Base-by-base conservation (phyloP, 805 yeast genomes). In the Saturnispora ahearnii region DNA sequence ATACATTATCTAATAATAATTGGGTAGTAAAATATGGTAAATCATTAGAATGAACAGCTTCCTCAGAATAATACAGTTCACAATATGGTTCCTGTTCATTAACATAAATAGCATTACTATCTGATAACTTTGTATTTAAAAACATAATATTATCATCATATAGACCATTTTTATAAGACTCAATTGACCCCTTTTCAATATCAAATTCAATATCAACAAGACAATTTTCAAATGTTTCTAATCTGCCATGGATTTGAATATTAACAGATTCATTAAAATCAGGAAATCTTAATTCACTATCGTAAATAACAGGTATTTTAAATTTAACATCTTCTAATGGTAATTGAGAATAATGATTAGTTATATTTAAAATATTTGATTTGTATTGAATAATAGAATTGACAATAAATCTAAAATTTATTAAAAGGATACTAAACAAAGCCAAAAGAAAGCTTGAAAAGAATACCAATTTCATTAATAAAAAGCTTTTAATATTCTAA, bases 231-330 rank as follows among this genome's bases (percentile, higher is more conserved):
- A 51, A 42, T 3, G 48, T 31, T n/a, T 62, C 58, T 40, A 80
- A 51, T 42, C 74, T 64, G 13, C 68, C 65, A 51, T 74, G 69
- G 2, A 77, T 58, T 55, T 78, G 77, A 11, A 70, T 57, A 51
- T 76, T 74, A 1, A 75, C 60, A 1, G 84, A 88, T 41, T 71
- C 71, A 1, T 73, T 76, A 18, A 88, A 59, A 61, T 88, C 96
- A 0, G 91, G 90, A 56, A 82, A 81, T 15, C 66, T 63, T 54
- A 79, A 72, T 10, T 72, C 71, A 1, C 64, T 57, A n/a, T 64
- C 62, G 22, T 72, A 55, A 44, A 65, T 70, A 3, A 77, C 67
- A 0, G 78, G 79, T 5, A 77, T 67, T 2, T 58, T 64, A 40
- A 78, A 48, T 24, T 63, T 62, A 2, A 78, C 53, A 56, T 77